These are phyloP conservation scores for Neurospora sp. DNA, from an alignment of 495 filamentous ascomycete species.

Conservation along the genomic window DNA sequence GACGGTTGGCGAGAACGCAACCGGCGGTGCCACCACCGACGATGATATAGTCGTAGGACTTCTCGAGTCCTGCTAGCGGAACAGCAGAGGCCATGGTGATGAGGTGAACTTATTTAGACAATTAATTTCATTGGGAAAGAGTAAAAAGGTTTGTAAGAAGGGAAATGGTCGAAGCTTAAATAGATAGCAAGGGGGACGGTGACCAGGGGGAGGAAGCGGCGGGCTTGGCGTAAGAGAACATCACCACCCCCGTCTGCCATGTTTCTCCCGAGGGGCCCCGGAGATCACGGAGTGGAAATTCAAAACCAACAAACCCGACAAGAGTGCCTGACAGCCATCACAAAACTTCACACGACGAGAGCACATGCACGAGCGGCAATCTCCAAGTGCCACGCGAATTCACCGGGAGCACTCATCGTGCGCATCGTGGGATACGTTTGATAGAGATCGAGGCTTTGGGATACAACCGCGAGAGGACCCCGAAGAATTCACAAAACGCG, in stretches of 20 bases:
- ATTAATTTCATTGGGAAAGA: neutral
- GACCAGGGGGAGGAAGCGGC: neutral
- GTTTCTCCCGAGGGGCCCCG: neutral
- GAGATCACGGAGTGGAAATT: neutral
- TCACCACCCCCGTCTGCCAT: neutral
- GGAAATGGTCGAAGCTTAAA: neutral
- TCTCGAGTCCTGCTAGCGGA: constrained; percentile 2
- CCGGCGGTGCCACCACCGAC: constrained; percentile 83
- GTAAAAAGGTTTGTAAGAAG: neutral
- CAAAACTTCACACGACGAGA: neutral
- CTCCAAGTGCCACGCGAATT: neutral
- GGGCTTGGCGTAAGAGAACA: neutral
- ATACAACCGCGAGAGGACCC: neutral
- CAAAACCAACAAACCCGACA: neutral
- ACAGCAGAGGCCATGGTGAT: neutral
- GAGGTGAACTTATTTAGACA: neutral
- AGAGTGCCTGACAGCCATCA: neutral
- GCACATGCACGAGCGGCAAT: neutral
- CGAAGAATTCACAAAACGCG: neutral
- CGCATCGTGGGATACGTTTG: neutral
- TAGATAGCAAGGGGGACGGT: neutral
- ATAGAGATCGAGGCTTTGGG: neutral
- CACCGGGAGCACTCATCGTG: neutral
- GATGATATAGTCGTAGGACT: constrained; percentile 69
- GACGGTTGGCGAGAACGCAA: constrained; percentile 62